Base-by-base conservation (phyloP, 306 rosid genomes). In the Gastrolobium villosum region DNA sequence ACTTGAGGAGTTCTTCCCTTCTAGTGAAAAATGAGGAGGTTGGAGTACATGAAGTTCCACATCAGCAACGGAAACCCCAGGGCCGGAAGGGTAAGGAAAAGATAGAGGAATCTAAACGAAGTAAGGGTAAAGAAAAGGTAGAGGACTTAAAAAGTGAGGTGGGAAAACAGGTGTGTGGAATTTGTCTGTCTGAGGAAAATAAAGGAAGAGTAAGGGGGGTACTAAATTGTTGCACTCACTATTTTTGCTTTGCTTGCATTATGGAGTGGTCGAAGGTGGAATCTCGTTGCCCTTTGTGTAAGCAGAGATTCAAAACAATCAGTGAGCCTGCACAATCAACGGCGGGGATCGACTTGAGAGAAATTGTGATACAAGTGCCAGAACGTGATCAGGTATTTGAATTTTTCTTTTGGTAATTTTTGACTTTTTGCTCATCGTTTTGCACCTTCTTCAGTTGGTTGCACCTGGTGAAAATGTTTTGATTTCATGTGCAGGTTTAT, bases 261-360 rank as follows among this genome's bases (percentile, higher is more conserved):
- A 87, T 91, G 94, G 99, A 96, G 88, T 96, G 99, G 99, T 90
- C 94, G 10, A 96, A 93, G 88, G 99, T 96, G 80, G 99, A 96
- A 76, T 87, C 98, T 54, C 98, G 98, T 31, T 96, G 99, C 84
- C 99, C 99, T 41, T 76, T 96, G 88, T 96, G 99, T 87, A 96
- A 96, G 90, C 96, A 93, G 90, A 91, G 99, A 88, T 96, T 96
- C 84, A 83, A 54, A 77, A 88, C 92, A 56, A 96, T 96, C 64
- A 87, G 87, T 78, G 93, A 91, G 83, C 93, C 96, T 69, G 84
- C 91, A 65, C 89, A 90, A 80, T 81, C 85, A 50, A 46, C 90
- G 0, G 77, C 91, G 20, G 94, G 91, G 54, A 45, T 86, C 79
- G 91, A 92, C 81, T 82, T 85, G 79, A 89, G 92, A 85, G 98